A percentile compares a stretch with the other conserved stretches of the same genome.
Conservation (phyloP, 768 basidiomycete species). For the Lentinula raphanica region DNA sequence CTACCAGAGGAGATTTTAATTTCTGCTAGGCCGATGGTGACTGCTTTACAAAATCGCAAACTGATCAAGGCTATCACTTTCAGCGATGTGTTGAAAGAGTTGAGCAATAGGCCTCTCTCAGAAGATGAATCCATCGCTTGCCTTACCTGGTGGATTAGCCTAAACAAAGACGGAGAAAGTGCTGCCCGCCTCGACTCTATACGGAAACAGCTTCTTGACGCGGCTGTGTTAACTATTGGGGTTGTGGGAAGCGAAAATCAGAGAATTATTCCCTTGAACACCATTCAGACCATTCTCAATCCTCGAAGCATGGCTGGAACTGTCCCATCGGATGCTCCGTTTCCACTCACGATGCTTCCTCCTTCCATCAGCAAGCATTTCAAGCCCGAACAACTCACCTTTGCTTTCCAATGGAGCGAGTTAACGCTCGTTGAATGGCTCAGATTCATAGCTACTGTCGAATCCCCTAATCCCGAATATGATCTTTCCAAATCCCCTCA, state of each 20-base stretch:
- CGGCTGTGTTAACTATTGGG: slow-evolving; percentile 53
- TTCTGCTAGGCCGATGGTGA: slow-evolving; percentile 56
- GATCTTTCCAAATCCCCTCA: slow-evolving; percentile 60
- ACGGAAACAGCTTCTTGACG: slow-evolving; percentile 62
- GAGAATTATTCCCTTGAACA: slow-evolving; percentile 61
- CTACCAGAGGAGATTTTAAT: slow-evolving; percentile 56
- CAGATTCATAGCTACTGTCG: slow-evolving; percentile 46
- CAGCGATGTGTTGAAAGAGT: slow-evolving; percentile 75
- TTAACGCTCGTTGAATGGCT: slow-evolving; percentile 76
- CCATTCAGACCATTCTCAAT: slow-evolving; percentile 69
- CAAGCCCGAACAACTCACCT: slow-evolving; percentile 38
- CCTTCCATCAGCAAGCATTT: slow-evolving; percentile 59
- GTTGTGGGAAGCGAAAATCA: slow-evolving; percentile 33
- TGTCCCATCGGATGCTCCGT: slow-evolving; percentile 69
- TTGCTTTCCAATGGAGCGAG: slow-evolving; percentile 75
- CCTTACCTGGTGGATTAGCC: slow-evolving; percentile 78
- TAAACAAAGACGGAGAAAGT: slow-evolving; percentile 30
- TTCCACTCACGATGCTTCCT: slow-evolving; percentile 71
- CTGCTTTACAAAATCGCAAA: slow-evolving; percentile 51
- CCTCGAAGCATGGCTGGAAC: slow-evolving; percentile 44
- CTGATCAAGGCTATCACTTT: slow-evolving; percentile 75
- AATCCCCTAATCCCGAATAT: slow-evolving; percentile 38
- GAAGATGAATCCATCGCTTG: slow-evolving; percentile 77
- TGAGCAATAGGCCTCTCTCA: slow-evolving; percentile 62
- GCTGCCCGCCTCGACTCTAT: slow-evolving; percentile 35